phyloP scores from a whole-genome alignment of 2,329 filamentous ascomycete genomes.

The Diaporthe destruens region DNA sequence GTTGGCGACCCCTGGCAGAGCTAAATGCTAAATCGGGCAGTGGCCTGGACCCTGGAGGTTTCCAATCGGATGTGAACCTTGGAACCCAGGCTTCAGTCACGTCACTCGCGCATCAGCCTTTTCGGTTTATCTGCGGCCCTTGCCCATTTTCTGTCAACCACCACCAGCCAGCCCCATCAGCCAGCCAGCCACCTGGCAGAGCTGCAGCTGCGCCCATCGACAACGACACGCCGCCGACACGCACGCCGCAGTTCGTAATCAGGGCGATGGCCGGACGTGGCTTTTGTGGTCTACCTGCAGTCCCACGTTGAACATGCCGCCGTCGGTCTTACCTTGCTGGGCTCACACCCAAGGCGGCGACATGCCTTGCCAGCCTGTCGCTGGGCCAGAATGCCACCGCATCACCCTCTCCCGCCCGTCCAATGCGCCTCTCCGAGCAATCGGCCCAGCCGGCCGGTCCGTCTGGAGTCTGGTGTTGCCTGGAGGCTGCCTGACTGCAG shows the following conservation, averaged over 20 bases:
- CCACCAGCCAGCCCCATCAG: not conserved
- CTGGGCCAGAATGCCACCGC: not conserved
- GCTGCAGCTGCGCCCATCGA: too few species aligned
- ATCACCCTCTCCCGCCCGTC: not conserved
- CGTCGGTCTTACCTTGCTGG: not conserved
- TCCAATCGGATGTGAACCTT: not conserved
- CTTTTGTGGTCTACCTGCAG: slow-evolving; percentile 20
- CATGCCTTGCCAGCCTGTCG: not conserved
- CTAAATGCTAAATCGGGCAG: too few species aligned
- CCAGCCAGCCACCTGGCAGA: not conserved
- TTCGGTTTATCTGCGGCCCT: not conserved
- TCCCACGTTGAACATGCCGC: slow-evolving; percentile 34
- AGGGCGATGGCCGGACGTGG: not conserved
- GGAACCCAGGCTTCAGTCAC: not conserved
- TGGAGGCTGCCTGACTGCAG: slow-evolving; percentile 12
- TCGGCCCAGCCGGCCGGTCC: slow-evolving; percentile 11
- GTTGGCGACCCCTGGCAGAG: not conserved
- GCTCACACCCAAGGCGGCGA: not conserved
- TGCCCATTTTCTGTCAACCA: not conserved
- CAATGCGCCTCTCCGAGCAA: slow-evolving; percentile 33
- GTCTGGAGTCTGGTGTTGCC: not conserved
- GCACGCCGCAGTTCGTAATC: too few species aligned
- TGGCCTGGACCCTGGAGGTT: not conserved
- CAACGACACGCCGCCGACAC: too few species aligned
- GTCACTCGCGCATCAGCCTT: not conserved